Base-by-base conservation (phyloP, 2,329 filamentous ascomycete species). In the Bisporella sp. region DNA sequence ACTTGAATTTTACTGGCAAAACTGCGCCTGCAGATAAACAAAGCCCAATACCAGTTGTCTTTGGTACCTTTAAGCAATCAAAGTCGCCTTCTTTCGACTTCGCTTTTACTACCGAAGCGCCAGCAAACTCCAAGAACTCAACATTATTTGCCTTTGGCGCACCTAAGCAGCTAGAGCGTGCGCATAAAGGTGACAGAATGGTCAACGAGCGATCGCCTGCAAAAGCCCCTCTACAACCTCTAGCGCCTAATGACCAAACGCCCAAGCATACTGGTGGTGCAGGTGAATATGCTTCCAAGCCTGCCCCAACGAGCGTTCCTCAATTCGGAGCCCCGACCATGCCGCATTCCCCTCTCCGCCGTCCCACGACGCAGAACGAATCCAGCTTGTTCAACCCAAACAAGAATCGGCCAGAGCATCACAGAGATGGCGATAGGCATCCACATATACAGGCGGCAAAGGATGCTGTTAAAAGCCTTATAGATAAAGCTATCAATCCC, bases 171-270 rank as follows among this genome's bases (percentile, higher is more conserved):
- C 31, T 30, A 45, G 6, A 45, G 8, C 48, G 32, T 49, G 41
- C 31, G 6, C 42, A 13, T n/a, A 45, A 43, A 5, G 29, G 35
- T 39, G 51, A 41, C 52, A 60, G 52, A 35, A 66, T 66, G 64
- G 64, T 65, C 43, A 66, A 64, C 45, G 64, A 66, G 55, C 52
- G 59, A 57, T 61, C 58, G 41, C 62, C 64, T 51, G 61, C 60
- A 29, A 66, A 65, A 55, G 60, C 51, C 4, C 55, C 58, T 33
- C 48, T 62, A 7, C 51, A 53, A 8, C 51, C 61, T 35, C 53
- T 55, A 31, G 54, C 47, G 5, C 42, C 52, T 13, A 62, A 64
- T 39, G 61, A 60, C 13, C 54, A 62, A 41, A 41, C 46, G 31
- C 41, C 41, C 40, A 9, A 48, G 11, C 35, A 48, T 50, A 54